phyloP scores from a whole-genome alignment of 495 filamentous ascomycete species.

The Podospora pseudopauciseta region DNA sequence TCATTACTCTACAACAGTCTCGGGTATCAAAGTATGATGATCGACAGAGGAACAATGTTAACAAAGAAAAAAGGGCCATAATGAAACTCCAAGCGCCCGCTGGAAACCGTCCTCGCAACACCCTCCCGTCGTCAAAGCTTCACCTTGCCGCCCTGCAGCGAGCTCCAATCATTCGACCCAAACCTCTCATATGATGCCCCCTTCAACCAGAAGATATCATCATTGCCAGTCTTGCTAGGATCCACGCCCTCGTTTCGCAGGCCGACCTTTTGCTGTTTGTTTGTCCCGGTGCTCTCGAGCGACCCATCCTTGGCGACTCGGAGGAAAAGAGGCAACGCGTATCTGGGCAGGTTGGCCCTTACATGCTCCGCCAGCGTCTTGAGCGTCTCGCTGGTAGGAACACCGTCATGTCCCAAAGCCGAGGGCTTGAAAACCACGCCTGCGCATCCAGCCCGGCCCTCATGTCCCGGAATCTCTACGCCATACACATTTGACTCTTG shows the following conservation, averaged over 20 bases:
- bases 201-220: constrained; percentile 65
- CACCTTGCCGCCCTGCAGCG: constrained; percentile 61
- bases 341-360: constrained; percentile 58
- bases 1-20: neutral
- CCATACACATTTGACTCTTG: constrained; percentile 87
- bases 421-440: constrained; percentile 54
- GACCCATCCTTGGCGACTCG: constrained; percentile 52
- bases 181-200: constrained; percentile 66
- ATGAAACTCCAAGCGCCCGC: neutral
- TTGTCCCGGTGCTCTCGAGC: constrained; percentile 72
- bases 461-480: constrained; percentile 74
- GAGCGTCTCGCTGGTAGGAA: constrained; percentile 41
- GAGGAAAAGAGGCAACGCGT: constrained; percentile 75
- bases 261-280: constrained; percentile 78
- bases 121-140: constrained; percentile 52
- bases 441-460: constrained; percentile 83
- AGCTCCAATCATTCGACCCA: constrained; percentile 61
- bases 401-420: constrained; percentile 25
- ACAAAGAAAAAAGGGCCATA: neutral
- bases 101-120: too few relatives aligned
- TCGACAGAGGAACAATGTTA: neutral
- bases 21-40: neutral
- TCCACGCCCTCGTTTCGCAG: constrained; percentile 73
- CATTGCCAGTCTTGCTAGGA: constrained; percentile 52
- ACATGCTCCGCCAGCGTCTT: constrained; percentile 58